Conservation (phyloP, 192 early-diverging fungal genomes). For the Entomortierella parvispora region DNA sequence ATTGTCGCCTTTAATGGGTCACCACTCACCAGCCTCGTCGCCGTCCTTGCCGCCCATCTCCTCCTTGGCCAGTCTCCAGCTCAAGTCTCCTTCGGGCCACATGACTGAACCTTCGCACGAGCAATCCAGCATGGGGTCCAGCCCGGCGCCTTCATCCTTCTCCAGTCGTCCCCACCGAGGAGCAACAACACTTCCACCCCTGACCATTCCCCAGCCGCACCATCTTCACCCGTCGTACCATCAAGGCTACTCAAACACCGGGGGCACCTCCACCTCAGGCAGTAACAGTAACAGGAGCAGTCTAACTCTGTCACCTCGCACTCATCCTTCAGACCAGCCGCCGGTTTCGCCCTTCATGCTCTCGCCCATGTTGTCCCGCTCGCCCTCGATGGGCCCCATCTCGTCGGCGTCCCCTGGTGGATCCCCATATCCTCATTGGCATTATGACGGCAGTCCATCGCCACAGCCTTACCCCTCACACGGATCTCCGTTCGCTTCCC, state of each 20-base stretch:
- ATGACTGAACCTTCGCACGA: not conserved
- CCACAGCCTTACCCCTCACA: slow-evolving; percentile 13
- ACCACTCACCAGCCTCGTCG: slow-evolving; percentile 18
- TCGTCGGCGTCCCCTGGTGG: slow-evolving; percentile 24
- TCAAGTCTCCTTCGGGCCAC: slow-evolving; percentile 25
- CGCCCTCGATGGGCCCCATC: slow-evolving; percentile 34
- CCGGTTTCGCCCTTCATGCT: slow-evolving; percentile 43
- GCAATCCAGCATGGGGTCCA: not conserved
- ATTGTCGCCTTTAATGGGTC: slow-evolving; percentile 10
- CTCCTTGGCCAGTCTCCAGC: slow-evolving; percentile 31
- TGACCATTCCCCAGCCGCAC: slow-evolving; percentile 46
- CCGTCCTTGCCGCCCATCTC: slow-evolving; percentile 48
- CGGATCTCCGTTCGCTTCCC: slow-evolving; percentile 7
- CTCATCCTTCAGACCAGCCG: slow-evolving; percentile 26
- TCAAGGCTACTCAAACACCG: not conserved
- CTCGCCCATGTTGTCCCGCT: slow-evolving; percentile 32
- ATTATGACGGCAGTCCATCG: slow-evolving; percentile 15
- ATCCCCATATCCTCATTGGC: slow-evolving; percentile 39
- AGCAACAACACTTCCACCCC: slow-evolving; percentile 17
- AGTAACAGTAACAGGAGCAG: slow-evolving; percentile 39
- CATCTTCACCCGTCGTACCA: slow-evolving; percentile 44
- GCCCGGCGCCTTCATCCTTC: not conserved
- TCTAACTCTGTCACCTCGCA: slow-evolving; percentile 31
- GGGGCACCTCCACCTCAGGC: not conserved
- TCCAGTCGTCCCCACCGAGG: slow-evolving; percentile 27